These are phyloP conservation scores for Haplosporangium sp. DNA, from an alignment of 371 early-diverging fungal genomes.

Conservation along the genomic window DNA sequence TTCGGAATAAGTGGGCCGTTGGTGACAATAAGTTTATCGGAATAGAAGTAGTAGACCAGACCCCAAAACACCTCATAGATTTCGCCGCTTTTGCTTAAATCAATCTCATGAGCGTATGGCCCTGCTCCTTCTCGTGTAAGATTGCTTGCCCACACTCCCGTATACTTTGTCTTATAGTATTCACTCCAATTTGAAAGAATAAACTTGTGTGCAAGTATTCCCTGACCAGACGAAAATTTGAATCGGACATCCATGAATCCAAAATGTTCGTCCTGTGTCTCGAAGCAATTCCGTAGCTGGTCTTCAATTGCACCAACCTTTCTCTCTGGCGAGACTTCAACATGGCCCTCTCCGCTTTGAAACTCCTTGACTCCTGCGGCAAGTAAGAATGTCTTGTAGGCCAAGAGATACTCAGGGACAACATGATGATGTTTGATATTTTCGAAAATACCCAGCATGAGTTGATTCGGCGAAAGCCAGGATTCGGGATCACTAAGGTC, in stretches of 20 bases:
- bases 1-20: conserved; percentile 10
- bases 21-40: conserved; percentile 10
- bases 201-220: conserved; percentile 39
- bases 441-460: conserved; percentile 32
- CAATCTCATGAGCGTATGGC: conserved; percentile 11
- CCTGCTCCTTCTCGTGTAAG: conserved; percentile 5
- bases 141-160: conserved; percentile 6
- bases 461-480: conserved; percentile 23
- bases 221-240: conserved; percentile 3
- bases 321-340: conserved; percentile 17
- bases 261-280: conserved; percentile 19
- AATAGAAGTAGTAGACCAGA: conserved; percentile 29
- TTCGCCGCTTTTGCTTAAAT: not conserved
- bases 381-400: conserved; percentile 16
- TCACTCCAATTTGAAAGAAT: conserved; percentile 18
- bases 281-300: conserved; percentile 11
- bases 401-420: conserved; percentile 4
- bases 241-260: conserved; percentile 46
- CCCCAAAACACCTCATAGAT: conserved; percentile 27
- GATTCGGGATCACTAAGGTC: not conserved
- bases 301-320: conserved; percentile 6
- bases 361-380: conserved; percentile 19
- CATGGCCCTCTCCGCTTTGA: conserved; percentile 6
- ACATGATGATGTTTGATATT: not conserved
- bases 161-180: conserved; percentile 13